Evolutionary conservation across 2,329 filamentous ascomycete genomes (phyloP).

Genomic region (Clonostachys rhizophaga): DNA sequence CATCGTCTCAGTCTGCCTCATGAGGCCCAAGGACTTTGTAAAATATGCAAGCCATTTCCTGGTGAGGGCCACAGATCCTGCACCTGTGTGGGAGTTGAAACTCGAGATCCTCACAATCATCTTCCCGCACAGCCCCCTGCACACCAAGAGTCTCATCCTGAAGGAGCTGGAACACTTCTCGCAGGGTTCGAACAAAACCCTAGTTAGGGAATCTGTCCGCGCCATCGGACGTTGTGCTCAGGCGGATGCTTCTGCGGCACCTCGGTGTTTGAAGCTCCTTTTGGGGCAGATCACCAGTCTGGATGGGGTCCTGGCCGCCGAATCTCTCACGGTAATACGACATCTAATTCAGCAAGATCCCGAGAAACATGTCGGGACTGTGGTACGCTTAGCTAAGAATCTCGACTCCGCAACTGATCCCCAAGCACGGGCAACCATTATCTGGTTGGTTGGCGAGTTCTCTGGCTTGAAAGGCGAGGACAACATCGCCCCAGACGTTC

Average conservation of each 20-base stretch:
- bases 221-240: slow-evolving; percentile 94
- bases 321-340: slow-evolving; percentile 89
- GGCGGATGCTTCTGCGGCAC: slow-evolving; percentile 63
- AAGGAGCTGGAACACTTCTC: slow-evolving; percentile 95
- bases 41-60: slow-evolving; percentile 88
- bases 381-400: slow-evolving; percentile 84
- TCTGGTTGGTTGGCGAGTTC: slow-evolving; percentile 97
- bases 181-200: slow-evolving; percentile 62
- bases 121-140: slow-evolving; percentile 74
- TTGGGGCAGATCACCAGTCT: slow-evolving; percentile 83
- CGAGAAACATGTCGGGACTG: slow-evolving; percentile 73
- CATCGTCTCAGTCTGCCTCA: slow-evolving; percentile 86
- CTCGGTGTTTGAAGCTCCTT: slow-evolving; percentile 76
- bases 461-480: slow-evolving; percentile 74
- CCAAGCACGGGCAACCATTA: slow-evolving; percentile 86
- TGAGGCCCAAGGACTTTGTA: slow-evolving; percentile 74
- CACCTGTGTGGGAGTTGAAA: slow-evolving; percentile 85
- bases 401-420: slow-evolving; percentile 85
- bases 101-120: slow-evolving; percentile 86
- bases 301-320: slow-evolving; percentile 83
- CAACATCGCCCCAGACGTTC: slow-evolving; percentile 88
- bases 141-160: slow-evolving; percentile 80
- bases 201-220: slow-evolving; percentile 85
- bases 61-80: slow-evolving; percentile 72
- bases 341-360: slow-evolving; percentile 94